Evolutionary conservation across 805 yeast species (phyloP).

Genomic region (Hyphopichia homilentoma): DNA sequence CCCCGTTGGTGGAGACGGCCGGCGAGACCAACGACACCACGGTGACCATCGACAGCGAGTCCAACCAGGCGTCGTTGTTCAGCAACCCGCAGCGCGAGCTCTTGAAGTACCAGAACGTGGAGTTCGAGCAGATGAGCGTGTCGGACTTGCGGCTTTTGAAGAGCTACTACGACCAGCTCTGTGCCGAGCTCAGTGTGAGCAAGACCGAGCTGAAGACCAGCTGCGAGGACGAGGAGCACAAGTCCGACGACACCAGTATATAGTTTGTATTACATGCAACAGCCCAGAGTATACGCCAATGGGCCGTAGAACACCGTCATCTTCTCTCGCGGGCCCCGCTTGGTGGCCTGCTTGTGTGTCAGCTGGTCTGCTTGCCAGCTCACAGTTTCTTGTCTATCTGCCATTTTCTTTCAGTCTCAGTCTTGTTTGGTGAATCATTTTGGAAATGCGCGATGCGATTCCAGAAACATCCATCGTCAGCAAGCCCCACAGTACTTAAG

Average conservation of each 20-base stretch:
- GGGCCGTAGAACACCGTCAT: too few species aligned
- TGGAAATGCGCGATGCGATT: too few species aligned
- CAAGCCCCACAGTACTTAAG: too few species aligned
- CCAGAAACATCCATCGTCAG: too few species aligned
- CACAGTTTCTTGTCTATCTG: too few species aligned
- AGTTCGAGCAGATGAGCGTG: slow-evolving; percentile 33
- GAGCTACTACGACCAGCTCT: slow-evolving; percentile 34
- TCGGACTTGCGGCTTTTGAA: slow-evolving; percentile 32
- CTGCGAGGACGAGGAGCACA: slow-evolving; percentile 4
- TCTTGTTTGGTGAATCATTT: too few species aligned
- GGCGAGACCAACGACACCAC: not conserved
- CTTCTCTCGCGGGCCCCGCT: slow-evolving; percentile 3
- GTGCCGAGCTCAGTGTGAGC: slow-evolving; percentile 14
- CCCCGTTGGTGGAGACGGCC: not conserved
- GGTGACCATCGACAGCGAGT: slow-evolving; percentile 8
- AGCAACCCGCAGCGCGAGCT: slow-evolving; percentile 20
- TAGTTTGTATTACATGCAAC: too few species aligned
- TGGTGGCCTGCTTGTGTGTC: slow-evolving; percentile 1
- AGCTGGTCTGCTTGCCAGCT: too few species aligned
- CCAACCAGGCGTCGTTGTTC: slow-evolving; percentile 19
- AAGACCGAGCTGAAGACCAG: slow-evolving; percentile 11
- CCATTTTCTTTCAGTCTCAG: too few species aligned
- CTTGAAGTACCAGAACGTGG: slow-evolving; percentile 28
- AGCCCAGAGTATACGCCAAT: too few species aligned
- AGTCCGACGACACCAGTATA: not conserved